Percentiles rank a stretch among this genome's conserved stretches.
These are phyloP conservation scores for Polyporus tsugae DNA, from an alignment of 1,284 basidiomycete genomes.

Conservation along the genomic window DNA sequence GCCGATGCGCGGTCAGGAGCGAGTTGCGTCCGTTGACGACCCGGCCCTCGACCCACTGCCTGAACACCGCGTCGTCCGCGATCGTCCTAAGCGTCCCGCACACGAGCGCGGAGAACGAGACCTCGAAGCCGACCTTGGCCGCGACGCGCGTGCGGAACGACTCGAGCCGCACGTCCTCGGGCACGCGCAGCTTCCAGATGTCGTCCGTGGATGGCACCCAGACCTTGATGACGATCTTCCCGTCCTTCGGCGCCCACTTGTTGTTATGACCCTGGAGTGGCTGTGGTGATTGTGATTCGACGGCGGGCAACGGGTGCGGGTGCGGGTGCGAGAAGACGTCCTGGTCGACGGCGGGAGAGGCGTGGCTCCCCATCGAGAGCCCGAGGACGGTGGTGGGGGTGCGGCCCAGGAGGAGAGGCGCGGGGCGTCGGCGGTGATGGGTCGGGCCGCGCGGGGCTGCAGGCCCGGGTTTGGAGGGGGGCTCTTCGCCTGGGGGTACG, in stretches of 20 bases:
- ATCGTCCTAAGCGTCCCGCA: slow-evolving; percentile 26
- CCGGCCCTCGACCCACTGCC: slow-evolving; percentile 35
- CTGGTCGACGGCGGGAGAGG: slow-evolving; percentile 16
- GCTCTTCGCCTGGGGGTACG: slow-evolving; percentile 18
- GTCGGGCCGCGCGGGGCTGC: slow-evolving; percentile 11
- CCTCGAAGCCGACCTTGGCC: slow-evolving; percentile 47
- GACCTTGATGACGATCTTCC: slow-evolving; percentile 50
- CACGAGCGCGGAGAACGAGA: slow-evolving; percentile 37
- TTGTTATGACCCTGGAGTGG: slow-evolving; percentile 7
- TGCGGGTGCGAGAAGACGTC: slow-evolving; percentile 21
- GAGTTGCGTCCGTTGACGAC: slow-evolving; percentile 38
- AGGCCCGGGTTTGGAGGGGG: not conserved
- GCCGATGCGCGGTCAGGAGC: slow-evolving; percentile 36
- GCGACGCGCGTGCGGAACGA: slow-evolving; percentile 44
- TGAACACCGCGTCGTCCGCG: slow-evolving; percentile 36
- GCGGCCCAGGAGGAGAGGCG: slow-evolving; percentile 24
- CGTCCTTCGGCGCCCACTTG: slow-evolving; percentile 45
- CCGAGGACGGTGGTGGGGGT: slow-evolving; percentile 18
- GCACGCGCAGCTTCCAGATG: slow-evolving; percentile 49
- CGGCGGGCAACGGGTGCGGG: not conserved
- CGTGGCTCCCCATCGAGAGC: slow-evolving; percentile 14
- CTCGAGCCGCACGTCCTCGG: slow-evolving; percentile 41
- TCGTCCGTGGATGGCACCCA: slow-evolving; percentile 50
- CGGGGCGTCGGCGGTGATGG: slow-evolving; percentile 23
- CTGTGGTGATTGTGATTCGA: not conserved